Conservation (phyloP, 1,284 basidiomycete species). For the Acaromyces ingoldii region DNA sequence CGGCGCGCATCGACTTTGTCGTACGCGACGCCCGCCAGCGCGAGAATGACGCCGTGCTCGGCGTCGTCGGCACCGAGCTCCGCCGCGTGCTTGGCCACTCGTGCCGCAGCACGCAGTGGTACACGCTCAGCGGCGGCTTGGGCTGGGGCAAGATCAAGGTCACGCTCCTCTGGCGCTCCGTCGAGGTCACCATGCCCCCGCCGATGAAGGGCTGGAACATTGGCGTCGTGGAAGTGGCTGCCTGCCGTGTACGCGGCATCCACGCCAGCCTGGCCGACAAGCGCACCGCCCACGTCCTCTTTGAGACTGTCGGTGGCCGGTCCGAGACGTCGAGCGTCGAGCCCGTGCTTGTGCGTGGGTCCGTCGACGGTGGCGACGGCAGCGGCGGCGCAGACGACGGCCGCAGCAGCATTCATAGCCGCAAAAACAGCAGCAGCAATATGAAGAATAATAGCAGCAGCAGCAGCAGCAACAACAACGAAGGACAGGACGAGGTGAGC, state of each 20-base stretch:
- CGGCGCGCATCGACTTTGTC: constrained; percentile 35
- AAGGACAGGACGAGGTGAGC: no score
- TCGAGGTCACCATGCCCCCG: constrained; percentile 34
- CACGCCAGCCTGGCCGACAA: not conserved
- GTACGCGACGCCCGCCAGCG: constrained; percentile 37
- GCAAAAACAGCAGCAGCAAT: no score
- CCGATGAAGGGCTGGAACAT: constrained; percentile 43
- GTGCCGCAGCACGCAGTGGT: constrained; percentile 26
- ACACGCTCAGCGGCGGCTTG: constrained; percentile 35
- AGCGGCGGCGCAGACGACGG: no score
- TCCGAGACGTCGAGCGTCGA: constrained; percentile 20
- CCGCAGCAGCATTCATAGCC: no score
- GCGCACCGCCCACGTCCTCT: constrained; percentile 15
- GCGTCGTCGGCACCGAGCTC: constrained; percentile 32
- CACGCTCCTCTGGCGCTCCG: constrained; percentile 34
- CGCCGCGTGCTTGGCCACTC: constrained; percentile 28
- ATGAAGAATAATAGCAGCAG: no score
- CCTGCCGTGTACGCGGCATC: constrained; percentile 21
- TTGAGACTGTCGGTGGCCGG: constrained; percentile 36
- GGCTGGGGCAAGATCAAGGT: constrained; percentile 41
- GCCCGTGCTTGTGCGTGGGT: constrained; percentile 20
- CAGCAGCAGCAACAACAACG: no score
- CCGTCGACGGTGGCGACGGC: constrained; percentile 16
- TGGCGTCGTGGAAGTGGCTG: constrained; percentile 32
- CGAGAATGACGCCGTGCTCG: constrained; percentile 40